These are phyloP conservation scores for Elsinoe necatrix DNA, from an alignment of 2,329 filamentous ascomycete genomes.

Conservation along the genomic window DNA sequence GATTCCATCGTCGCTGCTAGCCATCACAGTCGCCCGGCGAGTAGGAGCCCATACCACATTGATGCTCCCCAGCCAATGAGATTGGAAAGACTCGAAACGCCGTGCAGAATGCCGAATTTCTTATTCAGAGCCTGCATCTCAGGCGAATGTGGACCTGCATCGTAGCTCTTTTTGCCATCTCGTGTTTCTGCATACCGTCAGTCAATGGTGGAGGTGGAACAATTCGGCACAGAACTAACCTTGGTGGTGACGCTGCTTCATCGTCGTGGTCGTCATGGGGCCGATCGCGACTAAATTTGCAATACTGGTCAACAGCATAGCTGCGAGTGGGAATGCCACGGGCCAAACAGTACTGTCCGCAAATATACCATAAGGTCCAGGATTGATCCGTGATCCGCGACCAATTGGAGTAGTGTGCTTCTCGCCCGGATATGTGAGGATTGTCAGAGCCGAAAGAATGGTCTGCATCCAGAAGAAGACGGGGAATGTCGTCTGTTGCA, in stretches of 20 bases:
- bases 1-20: too few relatives aligned
- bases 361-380: constrained; percentile 37
- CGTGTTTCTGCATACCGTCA: constrained; percentile 53
- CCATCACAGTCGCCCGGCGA: constrained; percentile 33
- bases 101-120: constrained; percentile 70
- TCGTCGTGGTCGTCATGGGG: constrained; percentile 65
- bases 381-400: constrained; percentile 21
- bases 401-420: constrained; percentile 23
- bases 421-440: constrained; percentile 70
- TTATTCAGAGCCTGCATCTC: constrained; percentile 78
- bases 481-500: constrained; percentile 76
- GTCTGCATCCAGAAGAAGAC: constrained; percentile 84
- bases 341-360: constrained; percentile 52
- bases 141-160: constrained; percentile 67
- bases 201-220: neutral
- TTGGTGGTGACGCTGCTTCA: constrained; percentile 69
- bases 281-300: constrained; percentile 64
- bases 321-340: constrained; percentile 59
- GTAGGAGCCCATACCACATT: constrained; percentile 66
- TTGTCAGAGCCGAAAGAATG: constrained; percentile 60
- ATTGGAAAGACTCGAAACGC: constrained; percentile 72
- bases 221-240: constrained; percentile 43
- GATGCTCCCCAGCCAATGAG: constrained; percentile 60
- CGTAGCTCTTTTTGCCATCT: constrained; percentile 82
- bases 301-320: constrained; percentile 62